phyloP scores from a whole-genome alignment of 2,329 filamentous ascomycete species.

The Hypoxylon sp. region DNA sequence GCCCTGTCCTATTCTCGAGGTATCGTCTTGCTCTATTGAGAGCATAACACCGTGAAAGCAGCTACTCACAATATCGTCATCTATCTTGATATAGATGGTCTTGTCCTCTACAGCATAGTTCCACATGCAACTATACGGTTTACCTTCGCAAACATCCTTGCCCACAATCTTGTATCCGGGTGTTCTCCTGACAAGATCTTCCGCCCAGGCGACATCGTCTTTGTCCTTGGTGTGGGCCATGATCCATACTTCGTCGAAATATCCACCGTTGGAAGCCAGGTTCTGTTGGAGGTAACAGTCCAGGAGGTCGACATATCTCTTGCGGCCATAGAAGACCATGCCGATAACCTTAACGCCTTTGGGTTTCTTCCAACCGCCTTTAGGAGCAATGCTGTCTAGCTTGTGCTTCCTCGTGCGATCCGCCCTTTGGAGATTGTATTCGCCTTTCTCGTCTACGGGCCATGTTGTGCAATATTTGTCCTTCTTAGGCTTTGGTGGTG shows the following conservation, averaged over 20 bases:
- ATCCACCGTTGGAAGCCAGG: slow-evolving; percentile 59
- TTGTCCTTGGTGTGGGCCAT: slow-evolving; percentile 58
- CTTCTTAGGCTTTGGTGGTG: slow-evolving; percentile 25
- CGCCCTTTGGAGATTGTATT: slow-evolving; percentile 39
- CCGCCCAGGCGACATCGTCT: slow-evolving; percentile 57
- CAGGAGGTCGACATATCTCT: slow-evolving; percentile 59
- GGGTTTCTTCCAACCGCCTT: slow-evolving; percentile 51
- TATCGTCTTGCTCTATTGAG: not conserved
- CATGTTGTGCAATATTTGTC: slow-evolving; percentile 50
- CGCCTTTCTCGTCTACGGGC: slow-evolving; percentile 46
- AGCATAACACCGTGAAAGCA: not conserved
- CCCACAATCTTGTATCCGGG: slow-evolving; percentile 55
- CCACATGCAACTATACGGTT: slow-evolving; percentile 55
- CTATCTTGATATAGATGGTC: slow-evolving; percentile 60
- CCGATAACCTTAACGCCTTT: slow-evolving; percentile 57
- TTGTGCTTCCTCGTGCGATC: slow-evolving; percentile 35
- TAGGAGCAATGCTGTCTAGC: slow-evolving; percentile 47
- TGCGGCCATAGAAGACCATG: slow-evolving; percentile 62
- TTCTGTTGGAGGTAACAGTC: slow-evolving; percentile 63
- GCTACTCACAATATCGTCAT: slow-evolving; percentile 60
- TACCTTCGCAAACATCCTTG: slow-evolving; percentile 53
- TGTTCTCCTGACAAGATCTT: slow-evolving; percentile 55
- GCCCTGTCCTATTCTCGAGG: not conserved
- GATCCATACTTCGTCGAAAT: slow-evolving; percentile 61
- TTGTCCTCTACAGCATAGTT: slow-evolving; percentile 50